phyloP scores from a whole-genome alignment of 768 basidiomycete genomes.

The Lyophyllum atratum region DNA sequence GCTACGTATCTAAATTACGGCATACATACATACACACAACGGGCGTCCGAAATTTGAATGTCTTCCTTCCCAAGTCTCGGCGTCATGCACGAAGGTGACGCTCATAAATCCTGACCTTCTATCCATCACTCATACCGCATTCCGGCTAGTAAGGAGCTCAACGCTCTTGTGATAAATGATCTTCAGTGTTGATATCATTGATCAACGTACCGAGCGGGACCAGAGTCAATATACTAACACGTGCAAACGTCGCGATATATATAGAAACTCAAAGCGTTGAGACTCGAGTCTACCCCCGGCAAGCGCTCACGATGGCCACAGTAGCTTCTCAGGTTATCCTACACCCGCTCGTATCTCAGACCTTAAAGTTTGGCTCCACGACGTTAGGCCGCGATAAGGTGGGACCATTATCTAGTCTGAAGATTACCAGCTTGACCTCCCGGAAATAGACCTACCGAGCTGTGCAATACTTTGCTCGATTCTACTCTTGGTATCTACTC shows the following conservation, averaged over 20 bases:
- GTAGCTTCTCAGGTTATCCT: slow-evolving; percentile 78
- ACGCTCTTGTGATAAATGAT: not conserved
- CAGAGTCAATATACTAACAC: slow-evolving; percentile 17
- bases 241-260: slow-evolving; percentile 8
- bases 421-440: not conserved
- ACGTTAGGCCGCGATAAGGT: slow-evolving; percentile 94
- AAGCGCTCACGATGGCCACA: slow-evolving; percentile 40
- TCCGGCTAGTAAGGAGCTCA: not conserved
- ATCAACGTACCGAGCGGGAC: not conserved
- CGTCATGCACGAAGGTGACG: too few relatives aligned
- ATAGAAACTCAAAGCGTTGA: too few relatives aligned
- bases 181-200: not conserved
- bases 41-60: too few relatives aligned
- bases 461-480: slow-evolving; percentile 87
- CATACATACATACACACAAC: too few relatives aligned
- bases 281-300: not conserved
- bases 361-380: slow-evolving; percentile 76
- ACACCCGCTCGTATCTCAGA: slow-evolving; percentile 78
- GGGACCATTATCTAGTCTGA: slow-evolving; percentile 11
- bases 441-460: slow-evolving; percentile 78
- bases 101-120: too few relatives aligned
- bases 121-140: too few relatives aligned
- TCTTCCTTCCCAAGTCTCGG: too few relatives aligned
- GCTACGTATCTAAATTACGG: too few relatives aligned
- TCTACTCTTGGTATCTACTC: slow-evolving; percentile 83